Base-by-base conservation (phyloP, 345 rosid genomes). In the Syzygium aqueum region DNA sequence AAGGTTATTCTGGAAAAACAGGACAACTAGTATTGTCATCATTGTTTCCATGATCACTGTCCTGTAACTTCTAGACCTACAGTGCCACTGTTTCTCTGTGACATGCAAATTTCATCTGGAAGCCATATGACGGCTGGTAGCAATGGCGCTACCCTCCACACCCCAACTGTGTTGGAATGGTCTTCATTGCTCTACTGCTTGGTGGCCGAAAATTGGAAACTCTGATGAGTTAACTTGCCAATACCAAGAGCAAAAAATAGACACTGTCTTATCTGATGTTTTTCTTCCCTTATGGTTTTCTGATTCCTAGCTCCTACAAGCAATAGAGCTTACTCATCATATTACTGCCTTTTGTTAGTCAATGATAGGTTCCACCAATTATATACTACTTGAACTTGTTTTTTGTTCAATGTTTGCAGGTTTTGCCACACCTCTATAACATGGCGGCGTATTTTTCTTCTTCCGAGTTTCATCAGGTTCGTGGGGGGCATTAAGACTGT, bases 351-450 rank as follows among this genome's bases (percentile, higher is more conserved):
- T 67, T 67, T 67, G 46, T 33, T 33, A 17, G 80, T 67, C 40
- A 73, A 19, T 33, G 82, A 37, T 73, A 9, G 23, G 82, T 73
- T 73, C 49, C 49, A 37, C 82, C 49, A 37, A 19, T 73, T 73
- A 73, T 19, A 73, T 19, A 19, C 27, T 25, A 5, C 27, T 19
- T 73, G 27, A 73, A 73, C 82, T 50, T 40, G 67, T 23, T 7
- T 86, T 86, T 46, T 28, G 12, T 85, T 56, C 40, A 23, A 52
- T 77, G 88, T 21, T 86, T 86, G 53, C 88, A 86, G 88, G 88
- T 27, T 86, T 86, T 40, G 85, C 88, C 5, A 77, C 88, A 14
- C 84, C 88, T 23, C 88, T 86, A 86, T 86, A 86, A 23, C 88
- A 86, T 25, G 88, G 53, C 51, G 40, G 49, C 43, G 4, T 37